Evolutionary conservation across 768 basidiomycete genomes (phyloP), one percentile per base, ranked within the genome.

Genomic region (Lactifluus piperatus): DNA sequence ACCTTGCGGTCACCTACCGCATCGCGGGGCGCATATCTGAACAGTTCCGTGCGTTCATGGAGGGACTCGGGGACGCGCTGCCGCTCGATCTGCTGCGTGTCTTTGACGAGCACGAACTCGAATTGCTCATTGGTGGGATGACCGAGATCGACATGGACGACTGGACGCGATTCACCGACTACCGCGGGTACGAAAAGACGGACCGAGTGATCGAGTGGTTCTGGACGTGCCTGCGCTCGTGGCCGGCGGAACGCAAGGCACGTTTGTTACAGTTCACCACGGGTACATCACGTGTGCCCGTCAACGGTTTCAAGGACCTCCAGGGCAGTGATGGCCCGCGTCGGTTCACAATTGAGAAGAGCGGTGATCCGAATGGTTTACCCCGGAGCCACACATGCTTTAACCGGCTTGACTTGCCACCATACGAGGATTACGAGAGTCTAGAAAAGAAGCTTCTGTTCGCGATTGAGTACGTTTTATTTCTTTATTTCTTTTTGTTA

Each of bases 351-450:
- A 94, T 97, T 60, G 93, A 97, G 73, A 95, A 95, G 73, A 87
- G 86, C 22, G 94, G 94, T 5, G 93, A 95, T 69, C 86, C 91
- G 11, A 82, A 80, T 14, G 90, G 91, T 47, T 71, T 97, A 50
- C 94, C 94, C 2, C 82, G 94, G 69, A 88, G 86, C 65, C 94
- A 95, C 70, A 97, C 93, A 2, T 97, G 94, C 73, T 95, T 97
- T 79, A 95, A 95, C 69, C 75, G 86, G 50, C 74, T 91, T 51
- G 93, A 97, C 69, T 72, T 97, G 24, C 93, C 93, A 0, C 88
- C 91, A 16, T 97, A 97, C 70, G 81, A 89, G 65, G 87, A 90
- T 69, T 91, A 89, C 67, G 86, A 90, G 71, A 88, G 83, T 66
- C 71, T 95, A 60, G 92, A 95, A 71, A 84, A 83, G 69, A 94